A percentile compares a stretch with the other conserved stretches of the same genome.
phyloP scores from a whole-genome alignment of 1,139 yeast genomes.

The Kodamaea alishanica region DNA sequence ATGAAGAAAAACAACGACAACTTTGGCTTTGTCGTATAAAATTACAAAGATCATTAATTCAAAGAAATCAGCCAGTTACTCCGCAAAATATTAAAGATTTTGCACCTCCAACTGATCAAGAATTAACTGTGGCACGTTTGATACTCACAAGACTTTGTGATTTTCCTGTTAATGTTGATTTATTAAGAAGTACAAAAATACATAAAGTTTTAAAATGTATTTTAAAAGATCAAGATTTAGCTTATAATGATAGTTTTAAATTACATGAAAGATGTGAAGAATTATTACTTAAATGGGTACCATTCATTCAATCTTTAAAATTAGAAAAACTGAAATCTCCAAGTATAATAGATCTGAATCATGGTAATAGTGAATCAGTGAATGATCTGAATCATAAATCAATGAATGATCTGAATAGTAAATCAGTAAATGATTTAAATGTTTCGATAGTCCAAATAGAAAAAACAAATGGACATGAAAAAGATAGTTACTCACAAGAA shows the following conservation, averaged over 20 bases:
- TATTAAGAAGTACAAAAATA: constrained; percentile 49
- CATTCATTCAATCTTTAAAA: constrained; percentile 34
- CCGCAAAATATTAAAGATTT: constrained; percentile 32
- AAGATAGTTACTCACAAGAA: constrained; percentile 17
- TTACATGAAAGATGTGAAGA: constrained; percentile 46
- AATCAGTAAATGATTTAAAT: too few relatives aligned
- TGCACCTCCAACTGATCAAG: constrained; percentile 49
- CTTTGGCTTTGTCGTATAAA: constrained; percentile 47
- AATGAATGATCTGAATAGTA: neutral
- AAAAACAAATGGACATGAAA: too few relatives aligned
- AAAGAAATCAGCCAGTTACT: constrained; percentile 39
- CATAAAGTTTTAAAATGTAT: constrained; percentile 54
- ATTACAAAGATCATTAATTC: constrained; percentile 44
- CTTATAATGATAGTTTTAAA: constrained; percentile 44
- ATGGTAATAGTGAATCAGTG: constrained; percentile 3
- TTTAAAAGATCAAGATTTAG: constrained; percentile 38
- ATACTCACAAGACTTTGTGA: constrained; percentile 50
- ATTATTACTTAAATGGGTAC: constrained; percentile 44
- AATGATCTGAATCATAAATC: neutral
- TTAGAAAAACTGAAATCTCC: constrained; percentile 26
- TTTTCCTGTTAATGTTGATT: constrained; percentile 53
- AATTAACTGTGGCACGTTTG: constrained; percentile 50
- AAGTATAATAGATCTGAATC: neutral
- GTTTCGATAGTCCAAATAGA: too few relatives aligned
- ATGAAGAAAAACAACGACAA: constrained; percentile 44